These are phyloP conservation scores for Puccinia hordei DNA, from an alignment of 1,284 basidiomycete genomes.

Conservation along the genomic window DNA sequence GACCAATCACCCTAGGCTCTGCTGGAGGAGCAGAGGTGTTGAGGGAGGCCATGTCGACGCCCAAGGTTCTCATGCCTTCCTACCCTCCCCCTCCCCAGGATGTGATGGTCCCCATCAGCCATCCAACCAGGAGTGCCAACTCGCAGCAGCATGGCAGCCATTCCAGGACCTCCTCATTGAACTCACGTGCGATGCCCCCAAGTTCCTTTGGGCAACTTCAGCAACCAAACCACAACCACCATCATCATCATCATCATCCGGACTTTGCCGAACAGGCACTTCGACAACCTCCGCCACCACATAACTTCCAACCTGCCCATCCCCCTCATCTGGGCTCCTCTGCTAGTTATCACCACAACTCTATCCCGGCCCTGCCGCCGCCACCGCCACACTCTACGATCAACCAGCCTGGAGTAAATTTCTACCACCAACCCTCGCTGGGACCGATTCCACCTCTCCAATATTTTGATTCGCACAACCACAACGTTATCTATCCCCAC, in stretches of 20 bases:
- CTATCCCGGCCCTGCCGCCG: constrained; percentile 9
- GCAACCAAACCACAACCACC: not conserved
- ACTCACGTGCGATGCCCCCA: not conserved
- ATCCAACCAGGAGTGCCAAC: constrained; percentile 1
- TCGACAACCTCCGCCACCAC: constrained; percentile 7
- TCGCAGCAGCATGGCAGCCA: constrained; percentile 5
- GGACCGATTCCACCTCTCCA: constrained; percentile 23
- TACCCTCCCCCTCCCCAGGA: not conserved
- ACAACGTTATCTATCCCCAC: constrained; percentile 29
- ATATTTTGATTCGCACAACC: constrained; percentile 28
- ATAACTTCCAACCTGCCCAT: not conserved
- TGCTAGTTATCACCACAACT: not conserved
- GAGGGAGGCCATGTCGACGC: constrained; percentile 34
- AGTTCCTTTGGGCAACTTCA: constrained; percentile 1
- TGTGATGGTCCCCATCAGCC: not conserved
- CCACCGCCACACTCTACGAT: constrained; percentile 7
- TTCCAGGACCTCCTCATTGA: constrained; percentile 13
- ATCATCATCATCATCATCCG: not conserved
- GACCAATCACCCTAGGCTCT: constrained; percentile 25
- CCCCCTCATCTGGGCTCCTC: constrained; percentile 10
- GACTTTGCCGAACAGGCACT: not conserved
- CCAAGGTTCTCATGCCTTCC: not conserved
- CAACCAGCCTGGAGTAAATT: constrained; percentile 8
- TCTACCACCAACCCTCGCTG: constrained; percentile 25
- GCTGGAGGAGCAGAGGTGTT: constrained; percentile 30